phyloP scores from a whole-genome alignment of 257 asterid species.

The Solanum neorickii region DNA sequence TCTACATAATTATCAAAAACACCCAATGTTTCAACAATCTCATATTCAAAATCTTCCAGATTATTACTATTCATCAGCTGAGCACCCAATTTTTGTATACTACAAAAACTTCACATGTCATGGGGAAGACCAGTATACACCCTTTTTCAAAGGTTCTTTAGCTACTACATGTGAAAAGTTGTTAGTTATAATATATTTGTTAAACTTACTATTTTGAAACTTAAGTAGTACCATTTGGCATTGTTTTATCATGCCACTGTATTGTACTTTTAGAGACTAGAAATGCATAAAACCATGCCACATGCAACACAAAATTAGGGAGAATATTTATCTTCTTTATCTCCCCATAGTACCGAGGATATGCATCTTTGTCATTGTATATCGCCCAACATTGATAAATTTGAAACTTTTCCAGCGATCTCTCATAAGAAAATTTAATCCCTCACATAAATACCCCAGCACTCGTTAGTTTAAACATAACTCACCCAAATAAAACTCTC shows the following conservation, averaged over 20 bases:
- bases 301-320: not conserved
- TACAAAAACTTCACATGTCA: not conserved
- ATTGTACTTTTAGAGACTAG: not conserved
- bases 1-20: too few relatives aligned
- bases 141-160: not conserved
- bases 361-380: constrained; percentile 19
- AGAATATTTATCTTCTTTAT: too few relatives aligned
- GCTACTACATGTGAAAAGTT: constrained; percentile 22
- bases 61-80: too few relatives aligned
- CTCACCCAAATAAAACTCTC: too few relatives aligned
- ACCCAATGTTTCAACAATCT: too few relatives aligned
- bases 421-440: constrained; percentile 1
- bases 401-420: constrained; percentile 7
- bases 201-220: not conserved
- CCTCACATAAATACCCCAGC: too few relatives aligned
- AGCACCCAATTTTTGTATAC: too few relatives aligned
- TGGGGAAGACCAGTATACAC: constrained; percentile 9
- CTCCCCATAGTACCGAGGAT: constrained; percentile 27
- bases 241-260: constrained; percentile 4
- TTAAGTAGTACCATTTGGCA: constrained; percentile 4
- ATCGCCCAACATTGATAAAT: constrained; percentile 32
- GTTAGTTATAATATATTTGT: not conserved
- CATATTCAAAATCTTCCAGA: too few relatives aligned
- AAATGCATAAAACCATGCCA: constrained; percentile 10
- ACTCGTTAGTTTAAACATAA: too few relatives aligned